Evolutionary conservation across 768 basidiomycete species (phyloP).

Genomic region (Boletus insuetus): DNA sequence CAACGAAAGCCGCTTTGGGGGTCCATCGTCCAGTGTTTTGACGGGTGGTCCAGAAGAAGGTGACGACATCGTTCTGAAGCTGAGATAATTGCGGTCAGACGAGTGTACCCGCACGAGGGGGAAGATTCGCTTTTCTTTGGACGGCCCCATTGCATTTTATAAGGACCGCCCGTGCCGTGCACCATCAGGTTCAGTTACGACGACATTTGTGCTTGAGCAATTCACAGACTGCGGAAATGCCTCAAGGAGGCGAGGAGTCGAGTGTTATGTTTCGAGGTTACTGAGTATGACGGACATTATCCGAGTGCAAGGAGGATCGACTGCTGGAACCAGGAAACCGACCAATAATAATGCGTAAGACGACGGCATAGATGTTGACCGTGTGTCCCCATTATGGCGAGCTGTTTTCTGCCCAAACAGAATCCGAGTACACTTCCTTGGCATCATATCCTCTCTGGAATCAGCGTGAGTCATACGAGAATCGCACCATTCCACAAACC

Average conservation of each 20-base stretch:
- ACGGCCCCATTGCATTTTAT: not conserved
- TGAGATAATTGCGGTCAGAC: not conserved
- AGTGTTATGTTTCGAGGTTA: not conserved
- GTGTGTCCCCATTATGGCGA: not conserved
- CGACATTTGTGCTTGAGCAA: not conserved
- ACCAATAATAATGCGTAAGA: not conserved
- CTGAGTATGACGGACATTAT: not conserved
- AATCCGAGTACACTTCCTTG: too few species aligned
- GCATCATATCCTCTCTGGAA: too few species aligned
- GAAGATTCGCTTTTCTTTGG: not conserved
- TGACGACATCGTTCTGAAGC: conserved; percentile 8
- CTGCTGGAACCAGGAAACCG: not conserved
- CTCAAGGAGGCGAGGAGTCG: not conserved
- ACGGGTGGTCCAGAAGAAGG: not conserved
- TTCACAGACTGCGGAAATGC: too few species aligned
- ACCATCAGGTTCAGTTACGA: too few species aligned
- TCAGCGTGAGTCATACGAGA: too few species aligned
- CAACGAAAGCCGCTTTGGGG: conserved; percentile 16
- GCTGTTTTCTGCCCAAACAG: not conserved
- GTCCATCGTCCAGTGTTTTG: conserved; percentile 1
- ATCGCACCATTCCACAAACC: too few species aligned
- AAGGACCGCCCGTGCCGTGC: too few species aligned
- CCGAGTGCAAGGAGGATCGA: not conserved
- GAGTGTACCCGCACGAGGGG: not conserved
- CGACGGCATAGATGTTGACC: not conserved